Conservation (phyloP, 768 basidiomycete species). For the Leccinum uliginosum region DNA sequence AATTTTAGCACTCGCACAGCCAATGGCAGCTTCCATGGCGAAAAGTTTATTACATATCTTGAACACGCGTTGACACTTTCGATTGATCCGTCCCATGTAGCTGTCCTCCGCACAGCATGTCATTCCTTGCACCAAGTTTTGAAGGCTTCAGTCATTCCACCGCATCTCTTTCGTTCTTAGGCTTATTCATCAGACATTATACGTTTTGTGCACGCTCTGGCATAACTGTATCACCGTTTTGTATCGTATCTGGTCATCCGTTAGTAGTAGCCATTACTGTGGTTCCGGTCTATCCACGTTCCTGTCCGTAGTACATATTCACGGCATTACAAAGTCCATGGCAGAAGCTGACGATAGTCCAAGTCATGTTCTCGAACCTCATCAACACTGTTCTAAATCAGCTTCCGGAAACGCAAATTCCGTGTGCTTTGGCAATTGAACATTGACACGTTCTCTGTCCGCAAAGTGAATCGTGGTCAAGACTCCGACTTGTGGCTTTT, state of each 20-base stretch:
- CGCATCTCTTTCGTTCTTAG: not conserved
- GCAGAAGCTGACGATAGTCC: not conserved
- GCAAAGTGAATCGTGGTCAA: constrained; percentile 19
- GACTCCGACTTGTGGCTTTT: constrained; percentile 5
- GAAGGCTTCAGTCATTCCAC: not conserved
- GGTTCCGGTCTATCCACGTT: not conserved
- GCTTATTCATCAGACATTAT: not conserved
- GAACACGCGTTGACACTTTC: not conserved
- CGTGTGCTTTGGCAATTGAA: not conserved
- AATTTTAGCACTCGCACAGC: constrained; percentile 7
- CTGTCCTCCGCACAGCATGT: not conserved
- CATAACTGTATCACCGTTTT: constrained; percentile 11
- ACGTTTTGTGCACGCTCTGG: not conserved
- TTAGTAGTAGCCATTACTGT: not conserved
- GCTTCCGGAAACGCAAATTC: not conserved
- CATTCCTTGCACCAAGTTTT: constrained; percentile 7
- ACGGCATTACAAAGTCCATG: not conserved
- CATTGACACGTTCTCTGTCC: not conserved
- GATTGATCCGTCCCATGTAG: not conserved
- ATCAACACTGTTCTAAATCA: constrained; percentile 1
- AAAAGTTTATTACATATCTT: constrained; percentile 5
- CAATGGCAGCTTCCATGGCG: constrained; percentile 1
- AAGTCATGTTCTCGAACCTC: not conserved
- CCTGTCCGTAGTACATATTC: not conserved
- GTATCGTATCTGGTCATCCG: constrained; percentile 8